These are phyloP conservation scores for Fusarium sp. DNA, from an alignment of 2,329 filamentous ascomycete genomes.

Conservation along the genomic window DNA sequence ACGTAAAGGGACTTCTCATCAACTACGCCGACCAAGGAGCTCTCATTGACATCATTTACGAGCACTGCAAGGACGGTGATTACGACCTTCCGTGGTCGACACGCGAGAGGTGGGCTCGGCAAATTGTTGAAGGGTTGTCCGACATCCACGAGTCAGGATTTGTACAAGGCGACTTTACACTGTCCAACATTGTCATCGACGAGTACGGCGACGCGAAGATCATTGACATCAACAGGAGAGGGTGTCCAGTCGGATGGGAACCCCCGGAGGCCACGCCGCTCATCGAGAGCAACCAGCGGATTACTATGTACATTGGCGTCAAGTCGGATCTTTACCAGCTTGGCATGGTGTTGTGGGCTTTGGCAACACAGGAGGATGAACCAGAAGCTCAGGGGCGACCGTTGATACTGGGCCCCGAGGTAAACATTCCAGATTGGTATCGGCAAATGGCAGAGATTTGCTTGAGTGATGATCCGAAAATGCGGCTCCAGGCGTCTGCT, in stretches of 20 bases:
- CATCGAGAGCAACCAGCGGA: constrained; percentile 85
- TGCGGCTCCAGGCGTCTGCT: constrained; percentile 74
- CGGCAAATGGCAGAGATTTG: constrained; percentile 77
- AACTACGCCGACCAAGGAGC: constrained; percentile 86
- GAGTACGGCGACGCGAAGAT: constrained; percentile 86
- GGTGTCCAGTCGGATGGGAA: constrained; percentile 98
- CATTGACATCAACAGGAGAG: constrained; percentile 96
- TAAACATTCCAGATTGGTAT: constrained; percentile 80
- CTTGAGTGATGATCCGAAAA: constrained; percentile 74
- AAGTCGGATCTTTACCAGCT: constrained; percentile 97
- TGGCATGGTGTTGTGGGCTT: constrained; percentile 95
- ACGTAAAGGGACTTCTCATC: constrained; percentile 89
- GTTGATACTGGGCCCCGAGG: constrained; percentile 64
- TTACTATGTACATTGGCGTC: constrained; percentile 97
- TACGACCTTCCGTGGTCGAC: constrained; percentile 70
- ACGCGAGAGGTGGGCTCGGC: constrained; percentile 85
- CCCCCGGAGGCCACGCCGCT: constrained; percentile 87
- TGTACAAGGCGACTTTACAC: constrained; percentile 95
- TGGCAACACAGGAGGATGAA: constrained; percentile 87
- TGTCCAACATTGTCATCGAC: constrained; percentile 97
- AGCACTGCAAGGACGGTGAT: constrained; percentile 67
- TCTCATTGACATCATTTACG: constrained; percentile 89
- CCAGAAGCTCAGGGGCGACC: constrained; percentile 81
- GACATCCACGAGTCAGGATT: constrained; percentile 97
- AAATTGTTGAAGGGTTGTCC: constrained; percentile 87